phyloP scores from a whole-genome alignment of 2,329 filamentous ascomycete species.

The Fusarium equiseti region DNA sequence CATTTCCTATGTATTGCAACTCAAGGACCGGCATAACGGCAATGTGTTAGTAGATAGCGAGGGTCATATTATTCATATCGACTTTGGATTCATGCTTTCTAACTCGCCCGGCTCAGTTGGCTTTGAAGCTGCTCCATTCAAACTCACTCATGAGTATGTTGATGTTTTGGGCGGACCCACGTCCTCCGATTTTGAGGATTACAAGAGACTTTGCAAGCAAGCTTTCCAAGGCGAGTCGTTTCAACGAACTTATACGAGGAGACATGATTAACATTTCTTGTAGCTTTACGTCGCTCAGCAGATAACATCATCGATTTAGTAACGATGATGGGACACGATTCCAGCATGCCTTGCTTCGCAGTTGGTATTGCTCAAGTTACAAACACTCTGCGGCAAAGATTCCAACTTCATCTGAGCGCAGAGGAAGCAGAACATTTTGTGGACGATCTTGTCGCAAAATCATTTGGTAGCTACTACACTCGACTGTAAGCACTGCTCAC shows the following conservation, averaged over 20 bases:
- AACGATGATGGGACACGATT: conserved; percentile 85
- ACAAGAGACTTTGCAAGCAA: conserved; percentile 83
- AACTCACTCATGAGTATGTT: conserved; percentile 87
- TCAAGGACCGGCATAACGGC: conserved; percentile 88
- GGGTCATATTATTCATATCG: conserved; percentile 88
- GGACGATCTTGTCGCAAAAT: conserved; percentile 84
- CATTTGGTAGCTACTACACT: conserved; percentile 87
- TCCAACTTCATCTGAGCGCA: conserved; percentile 84
- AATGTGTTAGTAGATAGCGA: conserved; percentile 89
- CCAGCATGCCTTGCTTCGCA: conserved; percentile 86
- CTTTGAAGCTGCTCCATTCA: conserved; percentile 89
- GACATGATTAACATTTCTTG: conserved; percentile 17
- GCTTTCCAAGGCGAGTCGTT: conserved; percentile 78
- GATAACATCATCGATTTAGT: conserved; percentile 86
- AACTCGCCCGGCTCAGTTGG: conserved; percentile 87
- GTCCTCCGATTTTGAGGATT: conserved; percentile 77
- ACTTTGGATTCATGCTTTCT: conserved; percentile 91
- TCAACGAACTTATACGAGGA: neutral
- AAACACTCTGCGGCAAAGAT: conserved; percentile 76
- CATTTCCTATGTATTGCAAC: conserved; percentile 84
- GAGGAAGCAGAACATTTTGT: conserved; percentile 86
- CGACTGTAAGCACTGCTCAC: conserved; percentile 72
- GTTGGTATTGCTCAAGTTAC: conserved; percentile 80
- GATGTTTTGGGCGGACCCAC: conserved; percentile 82
- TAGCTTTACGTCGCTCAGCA: conserved; percentile 80